Evolutionary conservation across 495 filamentous ascomycete species (phyloP).

Genomic region (Cryomyces minteri): DNA sequence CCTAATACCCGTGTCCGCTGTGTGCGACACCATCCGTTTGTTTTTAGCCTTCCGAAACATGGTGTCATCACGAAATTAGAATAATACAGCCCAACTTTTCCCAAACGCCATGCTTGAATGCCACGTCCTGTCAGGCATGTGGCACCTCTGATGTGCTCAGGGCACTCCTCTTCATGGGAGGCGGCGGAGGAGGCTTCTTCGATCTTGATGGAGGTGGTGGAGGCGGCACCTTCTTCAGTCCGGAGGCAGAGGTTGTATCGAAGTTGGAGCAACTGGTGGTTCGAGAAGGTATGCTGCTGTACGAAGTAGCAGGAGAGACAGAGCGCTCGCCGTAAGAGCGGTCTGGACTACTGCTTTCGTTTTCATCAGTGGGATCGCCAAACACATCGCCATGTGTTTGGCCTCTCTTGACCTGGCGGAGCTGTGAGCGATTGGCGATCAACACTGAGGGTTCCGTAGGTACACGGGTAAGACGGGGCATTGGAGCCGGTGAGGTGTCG

Average conservation of each 20-base stretch:
- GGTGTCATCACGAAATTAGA: too few species aligned
- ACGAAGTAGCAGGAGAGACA: constrained; percentile 43
- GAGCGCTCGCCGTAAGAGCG: constrained; percentile 34
- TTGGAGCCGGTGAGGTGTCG: constrained; percentile 25
- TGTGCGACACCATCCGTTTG: too few species aligned
- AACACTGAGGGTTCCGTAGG: constrained; percentile 34
- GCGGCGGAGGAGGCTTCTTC: constrained; percentile 59
- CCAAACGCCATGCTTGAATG: too few species aligned
- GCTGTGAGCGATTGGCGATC: constrained; percentile 23
- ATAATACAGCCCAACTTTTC: too few species aligned
- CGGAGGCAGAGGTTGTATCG: constrained; percentile 16
- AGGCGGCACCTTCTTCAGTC: constrained; percentile 52
- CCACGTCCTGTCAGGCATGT: background rate
- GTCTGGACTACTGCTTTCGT: constrained; percentile 35
- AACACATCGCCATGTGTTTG: constrained; percentile 34
- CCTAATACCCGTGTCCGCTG: too few species aligned
- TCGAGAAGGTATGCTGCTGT: constrained; percentile 38
- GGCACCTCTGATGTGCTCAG: constrained; percentile 12
- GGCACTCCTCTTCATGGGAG: constrained; percentile 19
- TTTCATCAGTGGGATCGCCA: constrained; percentile 42
- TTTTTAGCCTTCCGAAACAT: too few species aligned
- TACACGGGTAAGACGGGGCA: constrained; percentile 32
- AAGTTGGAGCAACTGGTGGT: constrained; percentile 32
- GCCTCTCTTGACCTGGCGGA: constrained; percentile 22
- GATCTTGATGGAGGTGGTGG: constrained; percentile 65